Base-by-base conservation (phyloP, 1,284 basidiomycete genomes). In the Marasmius tenuissimus region DNA sequence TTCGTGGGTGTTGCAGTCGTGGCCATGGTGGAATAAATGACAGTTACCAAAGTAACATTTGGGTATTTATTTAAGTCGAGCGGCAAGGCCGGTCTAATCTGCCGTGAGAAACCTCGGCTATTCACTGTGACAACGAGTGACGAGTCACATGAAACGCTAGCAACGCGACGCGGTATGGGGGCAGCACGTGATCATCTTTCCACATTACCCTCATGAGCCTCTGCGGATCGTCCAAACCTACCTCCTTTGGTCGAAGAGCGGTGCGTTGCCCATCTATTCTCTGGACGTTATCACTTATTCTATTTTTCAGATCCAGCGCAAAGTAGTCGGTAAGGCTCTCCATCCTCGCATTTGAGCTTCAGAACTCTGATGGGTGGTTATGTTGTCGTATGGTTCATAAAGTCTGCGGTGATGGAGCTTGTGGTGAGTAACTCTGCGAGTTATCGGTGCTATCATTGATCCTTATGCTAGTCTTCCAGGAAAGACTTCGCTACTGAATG, bases 361-460 rank as follows among this genome's bases (percentile, higher is more conserved):
- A 27, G 16, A 47, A 51, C 54, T 58, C 42, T 51, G 47, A 40
- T 40, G 35, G n/a, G 5, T 35, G 34, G 52, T 53, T 52, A 58
- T 62, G 61, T 40, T 40, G 27, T 47, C 45, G 45, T n/a, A 47
- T 47, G 45, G 45, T 1, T 39, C 76, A 78, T 56, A 72, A 77
- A 62, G 82, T 97, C 7, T 89, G 94, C 63, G 96, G 96, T 42
- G 96, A 98, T 76, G 96, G 96, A 67, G 96, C 94, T 55, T 95
- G 92, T 70, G 95, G 95, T 88, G 72, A 60, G 80, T 71, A 48
- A 40, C 6, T 42, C 48, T 48, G 33, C 39, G 12, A 54, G 35
- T 53, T 70, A 68, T 58, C 59, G 47, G 51, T 63, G 49, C 59
- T 51, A 64, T 65, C 49, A 58, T 66, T 61, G 37, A 60, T 49